phyloP scores from a whole-genome alignment of 495 filamentous ascomycete species.

The Lasiosphaeriaceae sp. region DNA sequence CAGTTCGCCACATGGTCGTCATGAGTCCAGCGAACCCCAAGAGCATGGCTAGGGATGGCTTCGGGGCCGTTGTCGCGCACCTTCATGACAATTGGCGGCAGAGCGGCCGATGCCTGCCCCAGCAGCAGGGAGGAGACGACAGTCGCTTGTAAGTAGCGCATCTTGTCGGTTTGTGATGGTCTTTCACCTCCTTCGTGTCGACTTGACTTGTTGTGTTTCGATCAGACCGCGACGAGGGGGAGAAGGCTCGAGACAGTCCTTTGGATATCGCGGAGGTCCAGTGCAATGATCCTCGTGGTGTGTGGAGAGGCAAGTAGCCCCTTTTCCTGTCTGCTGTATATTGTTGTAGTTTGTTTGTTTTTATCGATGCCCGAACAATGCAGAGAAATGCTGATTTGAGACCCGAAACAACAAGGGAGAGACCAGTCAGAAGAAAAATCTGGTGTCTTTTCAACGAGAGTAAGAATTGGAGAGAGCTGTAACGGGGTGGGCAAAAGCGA shows the following conservation, averaged over 20 bases:
- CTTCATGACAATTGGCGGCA: conserved; percentile 71
- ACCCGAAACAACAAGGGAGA: conserved; percentile 7
- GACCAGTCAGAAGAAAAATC: conserved; percentile 14
- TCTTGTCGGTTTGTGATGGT: conserved; percentile 19
- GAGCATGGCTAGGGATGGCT: neutral
- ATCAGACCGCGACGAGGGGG: too few species aligned
- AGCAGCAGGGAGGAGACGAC: conserved; percentile 44
- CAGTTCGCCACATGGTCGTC: neutral
- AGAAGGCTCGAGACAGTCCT: neutral
- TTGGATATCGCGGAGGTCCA: neutral
- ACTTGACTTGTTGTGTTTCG: neutral
- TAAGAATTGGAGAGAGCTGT: conserved; percentile 28
- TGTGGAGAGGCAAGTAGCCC: neutral
- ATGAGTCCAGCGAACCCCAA: neutral
- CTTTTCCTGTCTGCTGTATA: neutral
- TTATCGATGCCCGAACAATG: conserved; percentile 1
- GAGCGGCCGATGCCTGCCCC: conserved; percentile 47
- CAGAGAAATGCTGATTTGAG: conserved; percentile 2
- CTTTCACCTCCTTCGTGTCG: neutral
- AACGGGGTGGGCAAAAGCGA: conserved; percentile 7
- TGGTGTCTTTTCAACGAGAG: conserved; percentile 30
- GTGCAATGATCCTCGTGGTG: neutral
- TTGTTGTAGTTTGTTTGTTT: neutral
- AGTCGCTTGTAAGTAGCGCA: conserved; percentile 42
- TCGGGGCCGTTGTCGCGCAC: conserved; percentile 23